These are phyloP conservation scores for Pseudopyricularia cyperi DNA, from an alignment of 2,329 filamentous ascomycete genomes.

Conservation along the genomic window DNA sequence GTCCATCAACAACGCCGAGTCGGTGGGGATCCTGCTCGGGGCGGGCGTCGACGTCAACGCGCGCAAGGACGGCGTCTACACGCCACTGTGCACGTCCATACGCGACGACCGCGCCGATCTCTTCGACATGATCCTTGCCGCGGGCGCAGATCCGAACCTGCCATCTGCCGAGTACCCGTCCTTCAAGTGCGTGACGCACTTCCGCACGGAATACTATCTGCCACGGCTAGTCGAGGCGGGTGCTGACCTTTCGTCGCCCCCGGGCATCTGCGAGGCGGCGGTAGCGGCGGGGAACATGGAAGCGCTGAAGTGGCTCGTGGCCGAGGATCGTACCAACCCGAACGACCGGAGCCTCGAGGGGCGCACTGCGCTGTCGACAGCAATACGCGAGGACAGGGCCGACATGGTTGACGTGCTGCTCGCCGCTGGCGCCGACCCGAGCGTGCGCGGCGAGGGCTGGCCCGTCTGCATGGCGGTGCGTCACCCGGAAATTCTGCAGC, in stretches of 20 bases:
- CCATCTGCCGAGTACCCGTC: conserved; percentile 18
- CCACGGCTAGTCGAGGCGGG: conserved; percentile 20
- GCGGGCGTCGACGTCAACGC: conserved; percentile 14
- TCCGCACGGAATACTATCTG: conserved; percentile 16
- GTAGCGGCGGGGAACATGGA: conserved; percentile 18
- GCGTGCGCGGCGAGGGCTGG: conserved; percentile 30
- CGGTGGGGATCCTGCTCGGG: conserved; percentile 29
- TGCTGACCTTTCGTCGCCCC: conserved; percentile 15
- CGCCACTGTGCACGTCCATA: conserved; percentile 14
- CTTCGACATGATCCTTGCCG: conserved; percentile 16
- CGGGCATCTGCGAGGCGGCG: conserved; percentile 19
- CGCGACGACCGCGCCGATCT: conserved; percentile 12
- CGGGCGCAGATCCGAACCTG: conserved; percentile 23
- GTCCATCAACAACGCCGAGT: conserved; percentile 50
- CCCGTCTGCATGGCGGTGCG: conserved; percentile 56
- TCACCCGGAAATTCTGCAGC: conserved; percentile 45
- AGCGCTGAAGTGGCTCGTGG: conserved; percentile 22
- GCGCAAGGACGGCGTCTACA: conserved; percentile 14
- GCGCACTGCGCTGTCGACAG: conserved; percentile 16
- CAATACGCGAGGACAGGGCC: conserved; percentile 24
- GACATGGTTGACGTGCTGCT: conserved; percentile 32
- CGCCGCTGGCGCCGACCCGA: conserved; percentile 17
- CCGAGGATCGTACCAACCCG: conserved; percentile 19
- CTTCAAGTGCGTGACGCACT: conserved; percentile 13
- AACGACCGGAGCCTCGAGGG: conserved; percentile 17